Evolutionary conservation across 1,284 basidiomycete genomes (phyloP).

Genomic region (Marasmius tenuissimus): DNA sequence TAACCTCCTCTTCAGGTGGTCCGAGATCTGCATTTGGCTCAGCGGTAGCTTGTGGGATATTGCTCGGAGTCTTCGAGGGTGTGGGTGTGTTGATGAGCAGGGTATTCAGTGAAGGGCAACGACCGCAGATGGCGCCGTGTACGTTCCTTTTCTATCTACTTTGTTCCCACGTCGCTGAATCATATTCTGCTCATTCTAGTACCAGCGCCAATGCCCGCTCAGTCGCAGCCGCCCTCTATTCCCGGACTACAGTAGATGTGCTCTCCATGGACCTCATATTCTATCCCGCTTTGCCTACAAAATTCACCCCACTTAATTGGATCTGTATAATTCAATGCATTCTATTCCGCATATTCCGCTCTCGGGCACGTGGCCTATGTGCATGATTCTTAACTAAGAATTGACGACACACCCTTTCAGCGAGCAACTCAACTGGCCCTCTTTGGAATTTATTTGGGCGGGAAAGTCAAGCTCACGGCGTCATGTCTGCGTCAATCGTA

Average conservation of each 20-base stretch:
- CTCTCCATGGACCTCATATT: slow-evolving; percentile 30
- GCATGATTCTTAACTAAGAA: no score
- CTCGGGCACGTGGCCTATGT: no score
- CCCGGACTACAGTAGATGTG: slow-evolving; percentile 39
- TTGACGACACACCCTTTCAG: no score
- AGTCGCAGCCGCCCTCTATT: slow-evolving; percentile 29
- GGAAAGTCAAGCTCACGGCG: no score
- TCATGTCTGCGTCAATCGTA: no score
- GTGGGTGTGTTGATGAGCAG: slow-evolving; percentile 87
- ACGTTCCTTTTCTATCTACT: slow-evolving; percentile 19
- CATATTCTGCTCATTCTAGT: slow-evolving; percentile 23
- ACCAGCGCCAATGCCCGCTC: slow-evolving; percentile 38
- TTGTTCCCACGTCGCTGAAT: neutral
- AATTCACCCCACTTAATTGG: neutral
- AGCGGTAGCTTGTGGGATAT: slow-evolving; percentile 94
- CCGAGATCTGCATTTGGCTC: slow-evolving; percentile 88
- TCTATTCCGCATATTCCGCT: slow-evolving; percentile 73
- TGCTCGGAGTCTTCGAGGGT: slow-evolving; percentile 96
- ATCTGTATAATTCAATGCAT: slow-evolving; percentile 21
- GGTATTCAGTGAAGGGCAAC: slow-evolving; percentile 80
- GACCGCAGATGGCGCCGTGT: slow-evolving; percentile 66
- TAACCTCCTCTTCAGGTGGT: slow-evolving; percentile 60
- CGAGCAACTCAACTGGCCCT: no score
- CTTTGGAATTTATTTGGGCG: neutral
- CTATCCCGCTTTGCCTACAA: slow-evolving; percentile 10